Conservation (phyloP, 2,329 filamentous ascomycete genomes). For the Sclerotinia sclerotiorum region DNA sequence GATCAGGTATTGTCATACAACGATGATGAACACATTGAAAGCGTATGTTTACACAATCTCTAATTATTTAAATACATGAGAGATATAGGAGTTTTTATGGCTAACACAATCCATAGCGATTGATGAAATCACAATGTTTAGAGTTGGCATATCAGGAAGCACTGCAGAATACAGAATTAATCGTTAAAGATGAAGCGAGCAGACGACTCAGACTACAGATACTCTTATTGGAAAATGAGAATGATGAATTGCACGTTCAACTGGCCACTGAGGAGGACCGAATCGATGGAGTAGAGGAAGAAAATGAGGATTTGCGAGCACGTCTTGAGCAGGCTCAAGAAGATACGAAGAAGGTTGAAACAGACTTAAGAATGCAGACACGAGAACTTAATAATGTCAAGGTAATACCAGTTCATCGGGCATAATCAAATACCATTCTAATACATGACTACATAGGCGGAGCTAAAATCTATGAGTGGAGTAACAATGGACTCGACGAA, state of each 20-base stretch:
- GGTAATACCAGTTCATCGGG: conserved; percentile 43
- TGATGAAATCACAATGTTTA: conserved; percentile 46
- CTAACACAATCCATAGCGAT: conserved; percentile 30
- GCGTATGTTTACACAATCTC: conserved; percentile 28
- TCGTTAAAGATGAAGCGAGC: conserved; percentile 73
- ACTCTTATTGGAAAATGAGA: conserved; percentile 73
- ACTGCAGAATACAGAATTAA: conserved; percentile 62
- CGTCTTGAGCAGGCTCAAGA: conserved; percentile 51
- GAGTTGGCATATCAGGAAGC: conserved; percentile 70
- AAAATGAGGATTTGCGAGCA: conserved; percentile 49
- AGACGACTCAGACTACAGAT: conserved; percentile 68
- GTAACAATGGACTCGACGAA: conserved; percentile 70
- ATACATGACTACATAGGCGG: conserved; percentile 53
- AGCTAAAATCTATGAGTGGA: conserved; percentile 67
- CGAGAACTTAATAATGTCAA: conserved; percentile 57
- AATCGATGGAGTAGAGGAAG: conserved; percentile 54
- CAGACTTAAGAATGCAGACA: conserved; percentile 50
- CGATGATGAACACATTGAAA: conserved; percentile 35
- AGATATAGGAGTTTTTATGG: background rate
- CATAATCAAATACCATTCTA: background rate
- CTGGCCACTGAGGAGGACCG: conserved; percentile 60
- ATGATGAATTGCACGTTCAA: conserved; percentile 64
- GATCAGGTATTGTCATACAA: conserved; percentile 36
- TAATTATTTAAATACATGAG: background rate
- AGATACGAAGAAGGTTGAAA: conserved; percentile 29